Percentiles rank a stretch among this genome's conserved stretches.
These are phyloP conservation scores for Trichoderma pleuroti DNA, from an alignment of 2,329 filamentous ascomycete genomes.

Conservation along the genomic window DNA sequence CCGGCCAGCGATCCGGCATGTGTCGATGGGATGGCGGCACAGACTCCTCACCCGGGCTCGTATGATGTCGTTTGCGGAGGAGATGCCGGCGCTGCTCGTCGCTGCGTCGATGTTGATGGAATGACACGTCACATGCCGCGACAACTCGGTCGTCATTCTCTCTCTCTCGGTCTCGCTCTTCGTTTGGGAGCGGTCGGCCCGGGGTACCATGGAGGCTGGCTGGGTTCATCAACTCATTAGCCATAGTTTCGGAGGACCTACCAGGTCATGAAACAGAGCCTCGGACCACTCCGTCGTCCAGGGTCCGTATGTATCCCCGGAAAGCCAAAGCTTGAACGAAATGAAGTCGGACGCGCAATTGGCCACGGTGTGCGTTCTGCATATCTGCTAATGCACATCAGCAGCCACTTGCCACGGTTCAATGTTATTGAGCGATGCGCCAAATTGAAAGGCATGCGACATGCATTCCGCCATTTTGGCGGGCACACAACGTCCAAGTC, in stretches of 20 bases:
- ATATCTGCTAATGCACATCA: slow-evolving; percentile 8
- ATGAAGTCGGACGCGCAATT: slow-evolving; percentile 2
- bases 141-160: background rate
- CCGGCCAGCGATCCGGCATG: background rate
- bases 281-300: background rate
- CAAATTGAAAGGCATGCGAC: background rate
- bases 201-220: background rate
- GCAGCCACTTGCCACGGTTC: slow-evolving; percentile 9
- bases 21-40: background rate
- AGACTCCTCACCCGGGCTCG: background rate
- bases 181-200: background rate
- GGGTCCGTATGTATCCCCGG: background rate
- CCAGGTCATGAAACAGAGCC: background rate
- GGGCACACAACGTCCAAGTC: background rate
- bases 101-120: background rate
- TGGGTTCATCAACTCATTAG: background rate
- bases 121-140: slow-evolving; percentile 2
- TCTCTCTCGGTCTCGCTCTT: background rate
- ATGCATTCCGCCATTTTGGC: background rate
- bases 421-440: slow-evolving; percentile 1
- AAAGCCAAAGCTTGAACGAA: background rate
- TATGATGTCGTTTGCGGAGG: background rate
- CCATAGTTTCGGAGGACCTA: background rate
- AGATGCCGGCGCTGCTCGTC: background rate
- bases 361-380: background rate